Evolutionary conservation across 805 yeast species (phyloP).

Genomic region (Jamesozyma piceae): DNA sequence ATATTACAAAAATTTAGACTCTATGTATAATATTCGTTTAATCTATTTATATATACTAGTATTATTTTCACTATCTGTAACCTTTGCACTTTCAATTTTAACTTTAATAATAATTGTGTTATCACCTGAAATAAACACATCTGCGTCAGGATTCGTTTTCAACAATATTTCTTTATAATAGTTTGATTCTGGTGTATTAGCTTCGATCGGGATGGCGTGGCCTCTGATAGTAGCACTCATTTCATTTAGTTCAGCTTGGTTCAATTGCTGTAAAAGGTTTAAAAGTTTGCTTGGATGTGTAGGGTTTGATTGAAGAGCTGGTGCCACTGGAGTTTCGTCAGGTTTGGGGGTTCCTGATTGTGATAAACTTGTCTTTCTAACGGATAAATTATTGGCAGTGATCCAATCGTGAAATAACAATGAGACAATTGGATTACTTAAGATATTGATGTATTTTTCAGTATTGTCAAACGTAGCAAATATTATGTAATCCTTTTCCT

Average conservation of each 20-base stretch:
- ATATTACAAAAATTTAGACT: neutral
- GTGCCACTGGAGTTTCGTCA: neutral
- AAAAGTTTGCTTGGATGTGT: constrained; percentile 37
- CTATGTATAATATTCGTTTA: neutral
- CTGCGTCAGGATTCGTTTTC: constrained; percentile 59
- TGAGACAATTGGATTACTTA: constrained; percentile 67
- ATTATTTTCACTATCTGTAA: constrained; percentile 70
- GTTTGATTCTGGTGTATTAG: constrained; percentile 39
- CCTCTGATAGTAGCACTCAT: constrained; percentile 80
- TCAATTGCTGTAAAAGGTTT: constrained; percentile 62
- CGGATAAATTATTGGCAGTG: constrained; percentile 41
- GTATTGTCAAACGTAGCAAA: constrained; percentile 66
- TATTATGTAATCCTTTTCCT: constrained; percentile 41
- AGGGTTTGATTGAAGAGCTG: constrained; percentile 13
- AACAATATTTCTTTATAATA: constrained; percentile 56
- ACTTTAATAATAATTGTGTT: constrained; percentile 60
- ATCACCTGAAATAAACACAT: constrained; percentile 54
- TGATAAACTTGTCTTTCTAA: constrained; percentile 23
- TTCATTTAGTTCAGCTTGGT: constrained; percentile 69
- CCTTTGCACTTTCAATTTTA: constrained; percentile 56
- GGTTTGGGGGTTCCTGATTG: constrained; percentile 26
- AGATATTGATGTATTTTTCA: constrained; percentile 62
- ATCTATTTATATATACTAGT: constrained; percentile 26
- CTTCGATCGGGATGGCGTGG: constrained; percentile 45
- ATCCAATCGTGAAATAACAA: constrained; percentile 88